Evolutionary conservation across 2,329 filamentous ascomycete genomes (phyloP), one percentile per base, ranked within the genome.

Genomic region (Diaporthe velutina): DNA sequence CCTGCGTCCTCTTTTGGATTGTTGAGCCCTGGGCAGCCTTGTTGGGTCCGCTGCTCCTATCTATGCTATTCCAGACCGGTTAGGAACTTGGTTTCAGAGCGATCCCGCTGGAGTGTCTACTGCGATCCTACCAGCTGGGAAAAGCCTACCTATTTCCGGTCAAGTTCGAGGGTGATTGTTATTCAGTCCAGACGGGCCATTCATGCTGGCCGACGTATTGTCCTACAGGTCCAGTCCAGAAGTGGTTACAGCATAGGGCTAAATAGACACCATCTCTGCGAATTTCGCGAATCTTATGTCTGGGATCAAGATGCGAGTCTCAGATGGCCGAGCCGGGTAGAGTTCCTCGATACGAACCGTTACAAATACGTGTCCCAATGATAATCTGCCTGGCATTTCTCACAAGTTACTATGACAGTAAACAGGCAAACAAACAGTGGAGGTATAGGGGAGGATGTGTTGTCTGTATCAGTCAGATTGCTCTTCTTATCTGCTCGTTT

Each of bases 311-410:
- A 54, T 54, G 30, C 33, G 33, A 68, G 64, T 68, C 64, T 68
- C 64, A 68, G 64, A 68, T 68, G n/a, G 35, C 64, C 15, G 15
- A 25, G 64, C 64, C 33, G 22, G 19, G 48, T 28, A 40, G 33
- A 28, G n/a, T 15, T 68, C 33, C 33, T 68, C 48, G 33, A 68
- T 28, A 22, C 33, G n/a, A 40, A 40, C 48, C 30, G 33, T 68
- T 68, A 68, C 64, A 28, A 68, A 68, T 54, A 54, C 15, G 35
- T 68, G 64, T 68, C n/a, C 33, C 33, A 40, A 40, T 38, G 48
- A 68, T 28, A 68, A 68, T 68, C 48, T 68, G 48, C 48, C 22
- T 9, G 54, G 64, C 64, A 68, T 68, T 68, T 68, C 64, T 68
- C 33, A 30, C 22, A 10, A 12, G n/a, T 25, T 19, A 35, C 48